These are phyloP conservation scores for Gymnopilus dilepis DNA, from an alignment of 768 basidiomycete species.

Conservation along the genomic window DNA sequence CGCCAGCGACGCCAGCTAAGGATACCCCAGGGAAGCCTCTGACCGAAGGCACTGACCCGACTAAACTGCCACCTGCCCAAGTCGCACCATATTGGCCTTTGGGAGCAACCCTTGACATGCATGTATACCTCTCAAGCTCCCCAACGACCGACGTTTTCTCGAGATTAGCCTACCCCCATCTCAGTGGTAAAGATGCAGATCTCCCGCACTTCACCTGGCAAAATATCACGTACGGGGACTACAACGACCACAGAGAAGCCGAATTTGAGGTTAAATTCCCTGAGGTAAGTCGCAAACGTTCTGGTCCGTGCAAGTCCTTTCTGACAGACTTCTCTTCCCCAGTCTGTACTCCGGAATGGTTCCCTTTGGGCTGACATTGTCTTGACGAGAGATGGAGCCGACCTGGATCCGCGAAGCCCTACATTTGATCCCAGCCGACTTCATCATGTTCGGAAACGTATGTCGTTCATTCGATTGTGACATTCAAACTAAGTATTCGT, in stretches of 20 bases:
- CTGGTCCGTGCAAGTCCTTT: conserved; percentile 1
- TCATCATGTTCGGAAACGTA: conserved; percentile 79
- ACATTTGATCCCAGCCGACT: conserved; percentile 60
- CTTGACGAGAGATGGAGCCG: conserved; percentile 66
- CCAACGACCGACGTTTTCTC: conserved; percentile 65
- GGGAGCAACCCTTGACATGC: conserved; percentile 66
- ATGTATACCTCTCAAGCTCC: conserved; percentile 75
- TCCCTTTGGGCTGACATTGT: conserved; percentile 87
- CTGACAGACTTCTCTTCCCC: not conserved
- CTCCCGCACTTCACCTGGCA: conserved; percentile 79
- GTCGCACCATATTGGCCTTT: conserved; percentile 64
- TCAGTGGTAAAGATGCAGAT: conserved; percentile 50
- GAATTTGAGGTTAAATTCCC: conserved; percentile 71
- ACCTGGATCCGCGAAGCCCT: conserved; percentile 63
- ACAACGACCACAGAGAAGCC: conserved; percentile 61
- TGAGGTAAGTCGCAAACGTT: conserved; percentile 47
- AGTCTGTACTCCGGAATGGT: conserved; percentile 81
- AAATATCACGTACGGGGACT: conserved; percentile 80
- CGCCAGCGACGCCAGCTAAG: conserved; percentile 30
- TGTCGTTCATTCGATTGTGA: conserved; percentile 29
- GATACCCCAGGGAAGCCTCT: conserved; percentile 19
- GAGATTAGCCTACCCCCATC: conserved; percentile 55
- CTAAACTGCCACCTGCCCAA: conserved; percentile 57
- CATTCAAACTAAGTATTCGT: conserved; percentile 3
- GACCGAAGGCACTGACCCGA: conserved; percentile 45